phyloP scores from a whole-genome alignment of 2,329 filamentous ascomycete species.

The Lecanicillium sp. region DNA sequence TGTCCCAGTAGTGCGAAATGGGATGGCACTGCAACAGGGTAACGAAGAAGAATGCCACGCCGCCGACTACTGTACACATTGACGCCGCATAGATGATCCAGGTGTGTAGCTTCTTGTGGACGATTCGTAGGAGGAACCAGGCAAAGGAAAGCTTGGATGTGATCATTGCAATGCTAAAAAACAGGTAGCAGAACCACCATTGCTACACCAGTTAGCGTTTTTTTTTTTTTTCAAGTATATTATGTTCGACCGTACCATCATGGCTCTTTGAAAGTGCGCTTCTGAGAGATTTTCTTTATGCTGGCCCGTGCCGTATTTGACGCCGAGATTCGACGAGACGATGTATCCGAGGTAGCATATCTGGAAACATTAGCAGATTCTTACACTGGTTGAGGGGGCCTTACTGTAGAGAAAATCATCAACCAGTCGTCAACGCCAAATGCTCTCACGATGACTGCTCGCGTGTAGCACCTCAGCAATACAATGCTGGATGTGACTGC shows the following conservation, averaged over 20 bases:
- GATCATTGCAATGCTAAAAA: constrained; percentile 32
- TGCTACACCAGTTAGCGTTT: constrained; percentile 19
- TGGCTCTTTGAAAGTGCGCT: constrained; percentile 24
- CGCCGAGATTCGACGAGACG: constrained; percentile 28
- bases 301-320: constrained; percentile 36
- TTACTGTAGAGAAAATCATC: constrained; percentile 31
- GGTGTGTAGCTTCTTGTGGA: constrained; percentile 27
- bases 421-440: constrained; percentile 36
- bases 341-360: constrained; percentile 31
- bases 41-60: constrained; percentile 36
- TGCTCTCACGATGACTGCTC: constrained; percentile 27
- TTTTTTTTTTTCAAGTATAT: background rate
- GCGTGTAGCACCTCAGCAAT: constrained; percentile 16
- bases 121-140: constrained; percentile 37
- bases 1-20: constrained; percentile 36
- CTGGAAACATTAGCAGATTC: constrained; percentile 16
- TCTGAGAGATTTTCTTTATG: constrained; percentile 27
- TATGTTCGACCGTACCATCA: constrained; percentile 23
- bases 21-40: constrained; percentile 35
- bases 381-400: background rate
- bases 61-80: constrained; percentile 29
- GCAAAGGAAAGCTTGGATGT: constrained; percentile 37
- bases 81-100: constrained; percentile 33
- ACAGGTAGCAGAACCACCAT: constrained; percentile 35
- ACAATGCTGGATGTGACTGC: constrained; percentile 19